phyloP scores from a whole-genome alignment of 306 rosid genomes.

The Clitoria ternatea region DNA sequence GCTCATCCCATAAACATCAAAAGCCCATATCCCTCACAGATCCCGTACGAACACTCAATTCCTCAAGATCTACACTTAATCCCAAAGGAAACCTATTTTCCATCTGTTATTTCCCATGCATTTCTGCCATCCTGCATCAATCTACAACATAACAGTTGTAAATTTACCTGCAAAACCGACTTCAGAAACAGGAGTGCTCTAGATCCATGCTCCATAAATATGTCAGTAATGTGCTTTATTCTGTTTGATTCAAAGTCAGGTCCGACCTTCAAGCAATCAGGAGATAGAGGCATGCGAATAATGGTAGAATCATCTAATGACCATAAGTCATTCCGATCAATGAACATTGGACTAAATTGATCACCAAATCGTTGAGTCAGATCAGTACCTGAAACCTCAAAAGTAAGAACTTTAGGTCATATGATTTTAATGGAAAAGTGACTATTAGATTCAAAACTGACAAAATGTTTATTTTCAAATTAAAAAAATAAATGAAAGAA shows the following conservation, averaged over 20 bases:
- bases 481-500: neutral
- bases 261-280: conserved; percentile 60
- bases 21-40: neutral
- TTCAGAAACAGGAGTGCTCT: conserved; percentile 77
- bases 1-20: neutral
- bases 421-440: conserved; percentile 9
- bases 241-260: conserved; percentile 52
- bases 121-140: conserved; percentile 17
- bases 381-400: conserved; percentile 73
- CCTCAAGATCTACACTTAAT: neutral
- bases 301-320: conserved; percentile 73
- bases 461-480: conserved; percentile 14
- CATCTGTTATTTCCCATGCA: neutral
- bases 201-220: conserved; percentile 74
- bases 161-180: conserved; percentile 84
- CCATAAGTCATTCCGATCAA: conserved; percentile 63
- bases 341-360: conserved; percentile 87
- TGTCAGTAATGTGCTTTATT: conserved; percentile 61
- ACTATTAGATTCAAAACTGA: neutral
- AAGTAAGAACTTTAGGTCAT: conserved; percentile 9
- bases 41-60: neutral
- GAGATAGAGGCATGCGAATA: conserved; percentile 90
- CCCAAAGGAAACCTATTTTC: neutral
- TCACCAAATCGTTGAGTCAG: conserved; percentile 71
- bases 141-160: conserved; percentile 13